Evolutionary conservation across 2,329 filamentous ascomycete species (phyloP), one percentile per base, ranked within the genome.

Genomic region (Geosmithia putterillii): DNA sequence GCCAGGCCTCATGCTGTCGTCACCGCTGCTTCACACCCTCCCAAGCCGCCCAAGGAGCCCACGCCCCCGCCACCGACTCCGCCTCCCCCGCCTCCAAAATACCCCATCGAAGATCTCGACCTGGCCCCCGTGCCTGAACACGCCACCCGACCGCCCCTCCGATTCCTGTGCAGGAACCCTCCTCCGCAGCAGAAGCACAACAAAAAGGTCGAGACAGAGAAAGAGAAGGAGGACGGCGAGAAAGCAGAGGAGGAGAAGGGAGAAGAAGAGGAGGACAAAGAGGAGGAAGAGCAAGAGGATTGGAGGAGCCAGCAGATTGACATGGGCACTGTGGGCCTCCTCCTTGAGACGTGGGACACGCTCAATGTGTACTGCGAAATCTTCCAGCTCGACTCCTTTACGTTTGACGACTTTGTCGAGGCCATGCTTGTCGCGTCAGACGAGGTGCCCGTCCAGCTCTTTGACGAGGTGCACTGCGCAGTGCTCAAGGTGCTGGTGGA

Each of bases 281-380:
- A n/a, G n/a, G n/a, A n/a, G n/a, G n/a, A n/a, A n/a, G n/a, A n/a
- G n/a, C n/a, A n/a, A n/a, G n/a, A 37, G 12, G 32, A 41, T 14
- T 67, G 12, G 65, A 70, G 17, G 63, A 67, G 17, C 51, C 48
- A 55, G 15, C 76, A 80, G 35, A 79, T 96, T 43, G 66, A 81
- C 18, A 92, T 90, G 78, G 79, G 83, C 52, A 90, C 87, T 3
- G 77, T 95, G n/a, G 88, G 89, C 0, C 74, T 79, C 2, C 67
- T 96, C 15, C 65, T 98, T 20, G 90, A 95, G 62, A 86, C 86
- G 0, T 98, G 92, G 92, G 88, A 95, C 53, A 95, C 89, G 0
- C 71, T 98, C 28, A 98, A 95, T 54, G 90, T 98, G n/a, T 95
- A 95, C 57, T 94, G 88, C 56, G 87, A 95, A 55, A 83, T 95